phyloP scores from a whole-genome alignment of 768 basidiomycete genomes.

The Suillus subalutaceus region DNA sequence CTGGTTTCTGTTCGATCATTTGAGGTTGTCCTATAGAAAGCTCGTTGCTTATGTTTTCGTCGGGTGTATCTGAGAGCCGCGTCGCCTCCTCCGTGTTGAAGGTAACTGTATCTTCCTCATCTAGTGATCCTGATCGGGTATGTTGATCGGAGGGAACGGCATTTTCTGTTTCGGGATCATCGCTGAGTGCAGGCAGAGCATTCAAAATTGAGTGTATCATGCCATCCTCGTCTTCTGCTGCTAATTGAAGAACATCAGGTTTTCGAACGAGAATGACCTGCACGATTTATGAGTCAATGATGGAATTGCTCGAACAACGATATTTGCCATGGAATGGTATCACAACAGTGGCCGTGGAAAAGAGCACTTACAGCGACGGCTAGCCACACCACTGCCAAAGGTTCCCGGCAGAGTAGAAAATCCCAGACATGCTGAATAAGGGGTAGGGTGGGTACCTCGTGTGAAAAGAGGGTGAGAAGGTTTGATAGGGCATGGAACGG shows the following conservation, averaged over 20 bases:
- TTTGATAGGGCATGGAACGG: constrained; percentile 92
- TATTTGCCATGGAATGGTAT: not conserved
- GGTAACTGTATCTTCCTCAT: not conserved
- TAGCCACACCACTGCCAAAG: constrained; percentile 81
- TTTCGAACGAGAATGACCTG: constrained; percentile 80
- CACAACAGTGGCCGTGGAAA: not conserved
- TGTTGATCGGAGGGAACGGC: constrained; percentile 25
- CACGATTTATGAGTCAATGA: constrained; percentile 1
- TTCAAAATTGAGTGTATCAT: constrained; percentile 80
- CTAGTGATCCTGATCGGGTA: constrained; percentile 9
- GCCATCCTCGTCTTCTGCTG: constrained; percentile 74
- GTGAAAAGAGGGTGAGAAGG: constrained; percentile 88
- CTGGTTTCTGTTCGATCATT: not conserved
- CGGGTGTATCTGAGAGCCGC: not conserved
- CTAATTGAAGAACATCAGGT: constrained; percentile 60
- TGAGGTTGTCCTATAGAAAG: not conserved
- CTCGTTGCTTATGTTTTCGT: not conserved
- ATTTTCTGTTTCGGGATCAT: constrained; percentile 21
- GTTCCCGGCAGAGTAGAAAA: constrained; percentile 82
- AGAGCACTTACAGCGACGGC: constrained; percentile 68
- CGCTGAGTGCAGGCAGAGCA: constrained; percentile 60
- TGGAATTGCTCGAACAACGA: not conserved
- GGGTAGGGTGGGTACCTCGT: constrained; percentile 88
- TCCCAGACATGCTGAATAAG: constrained; percentile 93
- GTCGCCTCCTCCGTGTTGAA: not conserved